phyloP scores from a whole-genome alignment of 148 eudicot genomes.

The Rhododendron williamsianum region DNA sequence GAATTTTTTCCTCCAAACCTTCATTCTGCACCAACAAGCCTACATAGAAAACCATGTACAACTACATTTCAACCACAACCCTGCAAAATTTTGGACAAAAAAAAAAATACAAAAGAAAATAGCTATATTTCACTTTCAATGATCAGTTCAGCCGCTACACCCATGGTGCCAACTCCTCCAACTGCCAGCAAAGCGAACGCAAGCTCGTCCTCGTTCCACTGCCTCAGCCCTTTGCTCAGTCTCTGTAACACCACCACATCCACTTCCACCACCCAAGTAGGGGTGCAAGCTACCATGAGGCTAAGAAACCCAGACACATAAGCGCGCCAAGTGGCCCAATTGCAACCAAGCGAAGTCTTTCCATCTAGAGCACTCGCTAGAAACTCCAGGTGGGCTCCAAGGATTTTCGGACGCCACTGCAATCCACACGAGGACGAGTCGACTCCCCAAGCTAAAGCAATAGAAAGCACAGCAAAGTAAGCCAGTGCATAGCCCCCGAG shows the following conservation, averaged over 20 bases:
- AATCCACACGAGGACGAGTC: slow-evolving; percentile 48
- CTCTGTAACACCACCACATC: slow-evolving; percentile 49
- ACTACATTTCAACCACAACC: slow-evolving; percentile 1
- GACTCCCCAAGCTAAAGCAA: slow-evolving; percentile 66
- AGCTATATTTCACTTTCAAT: slow-evolving; percentile 31
- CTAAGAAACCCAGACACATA: slow-evolving; percentile 56
- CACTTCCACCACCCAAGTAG: slow-evolving; percentile 66
- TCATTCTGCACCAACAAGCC: slow-evolving; percentile 16
- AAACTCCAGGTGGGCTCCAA: slow-evolving; percentile 62
- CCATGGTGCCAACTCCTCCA: slow-evolving; percentile 70
- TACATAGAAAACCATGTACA: slow-evolving; percentile 18
- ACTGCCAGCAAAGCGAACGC: slow-evolving; percentile 55
- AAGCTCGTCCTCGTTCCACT: slow-evolving; percentile 60
- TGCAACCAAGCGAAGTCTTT: slow-evolving; percentile 72
- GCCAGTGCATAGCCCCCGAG: slow-evolving; percentile 72
- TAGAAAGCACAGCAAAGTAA: slow-evolving; percentile 57
- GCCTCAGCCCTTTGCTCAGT: slow-evolving; percentile 52
- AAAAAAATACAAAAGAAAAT: neutral
- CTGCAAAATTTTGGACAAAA: slow-evolving; percentile 27
- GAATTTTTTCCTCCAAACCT: neutral
- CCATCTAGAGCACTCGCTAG: slow-evolving; percentile 69
- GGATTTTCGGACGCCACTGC: slow-evolving; percentile 47
- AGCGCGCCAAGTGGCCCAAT: slow-evolving; percentile 60
- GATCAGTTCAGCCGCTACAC: slow-evolving; percentile 62
- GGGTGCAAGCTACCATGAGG: slow-evolving; percentile 60